Evolutionary conservation across 1,139 yeast genomes (phyloP).

Genomic region (Pichia cactophila): DNA sequence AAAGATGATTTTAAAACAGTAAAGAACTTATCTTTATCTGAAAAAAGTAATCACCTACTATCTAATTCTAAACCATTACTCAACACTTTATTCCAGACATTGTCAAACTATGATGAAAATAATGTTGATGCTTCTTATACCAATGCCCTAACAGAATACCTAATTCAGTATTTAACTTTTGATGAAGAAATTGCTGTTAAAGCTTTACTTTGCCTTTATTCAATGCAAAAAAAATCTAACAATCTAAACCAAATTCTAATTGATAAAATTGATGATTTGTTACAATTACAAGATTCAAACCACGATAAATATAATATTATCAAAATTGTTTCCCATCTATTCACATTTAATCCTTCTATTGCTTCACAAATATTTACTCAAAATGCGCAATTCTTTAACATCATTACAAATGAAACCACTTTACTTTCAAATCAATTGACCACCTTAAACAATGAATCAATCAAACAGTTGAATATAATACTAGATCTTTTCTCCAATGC

Average conservation of each 20-base stretch:
- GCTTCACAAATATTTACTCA: conserved; percentile 17
- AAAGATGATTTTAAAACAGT: neutral
- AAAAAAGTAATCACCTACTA: neutral
- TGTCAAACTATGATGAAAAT: neutral
- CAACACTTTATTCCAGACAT: neutral
- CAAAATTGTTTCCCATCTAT: conserved; percentile 16
- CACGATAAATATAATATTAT: conserved; percentile 14
- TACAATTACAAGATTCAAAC: conserved; percentile 11
- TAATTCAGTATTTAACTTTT: conserved; percentile 6
- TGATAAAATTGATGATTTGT: conserved; percentile 17
- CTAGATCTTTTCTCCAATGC: conserved; percentile 23
- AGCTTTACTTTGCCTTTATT: conserved; percentile 4
- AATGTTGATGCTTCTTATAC: neutral
- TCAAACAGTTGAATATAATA: conserved; percentile 10
- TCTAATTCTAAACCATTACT: neutral
- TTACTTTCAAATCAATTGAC: conserved; percentile 8
- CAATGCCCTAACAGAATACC: neutral
- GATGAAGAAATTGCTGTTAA: conserved; percentile 6
- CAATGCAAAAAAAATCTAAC: neutral
- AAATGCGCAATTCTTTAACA: conserved; percentile 14
- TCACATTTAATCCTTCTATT: conserved; percentile 17
- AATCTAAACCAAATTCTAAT: conserved; percentile 1
- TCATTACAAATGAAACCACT: conserved; percentile 21
- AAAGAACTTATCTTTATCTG: neutral
- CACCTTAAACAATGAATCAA: conserved; percentile 2